Evolutionary conservation across 1,284 basidiomycete species (phyloP), one percentile per base, ranked within the genome.

Genomic region (Leucoagaricus sp.): DNA sequence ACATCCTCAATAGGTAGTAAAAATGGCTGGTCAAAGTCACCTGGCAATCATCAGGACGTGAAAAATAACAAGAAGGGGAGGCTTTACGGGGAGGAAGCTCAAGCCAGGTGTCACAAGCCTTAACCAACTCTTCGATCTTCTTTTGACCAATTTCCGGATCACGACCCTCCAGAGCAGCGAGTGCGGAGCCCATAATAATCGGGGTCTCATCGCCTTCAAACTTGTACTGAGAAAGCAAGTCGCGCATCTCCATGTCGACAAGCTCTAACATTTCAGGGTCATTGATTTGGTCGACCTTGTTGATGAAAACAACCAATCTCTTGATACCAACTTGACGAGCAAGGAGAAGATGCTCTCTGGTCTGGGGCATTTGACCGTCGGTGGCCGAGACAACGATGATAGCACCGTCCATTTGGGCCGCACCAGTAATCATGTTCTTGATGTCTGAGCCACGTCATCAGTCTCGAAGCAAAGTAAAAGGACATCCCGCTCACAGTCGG

Each of bases 191-290:
- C 87, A 94, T 94, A 67, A 99, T 75, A 69, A 99, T 97, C 38
- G 97, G 97, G 0, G 97, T 98, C 68, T 90, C 85, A 75, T 99
- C 97, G 60, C 97, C 97, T 67, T 99, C 96, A 65, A 93, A 99
- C 69, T 93, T 93, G 78, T 95, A 96, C 26, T 89, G 89, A 25
- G 86, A 79, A 47, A 99, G 84, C n/a, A 99, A 81, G 71, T 99
- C 97, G 58, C 97, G 89, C 91, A 99, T 99, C 83, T 99, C 97
- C 96, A 99, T 99, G 69, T 99, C 97, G 62, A 99, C 97, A 58
- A 99, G 90, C 80, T 98, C 95, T 60, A 99, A 82, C 95, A 99
- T 98, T 83, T 99, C 97, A 29, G 88, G 85, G 82, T 99, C 97
- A 62, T 92, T 86, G 60, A 99, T 91, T 81, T 92, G 87, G 78